phyloP scores from a whole-genome alignment of 768 basidiomycete genomes.

The Collybia sp. region DNA sequence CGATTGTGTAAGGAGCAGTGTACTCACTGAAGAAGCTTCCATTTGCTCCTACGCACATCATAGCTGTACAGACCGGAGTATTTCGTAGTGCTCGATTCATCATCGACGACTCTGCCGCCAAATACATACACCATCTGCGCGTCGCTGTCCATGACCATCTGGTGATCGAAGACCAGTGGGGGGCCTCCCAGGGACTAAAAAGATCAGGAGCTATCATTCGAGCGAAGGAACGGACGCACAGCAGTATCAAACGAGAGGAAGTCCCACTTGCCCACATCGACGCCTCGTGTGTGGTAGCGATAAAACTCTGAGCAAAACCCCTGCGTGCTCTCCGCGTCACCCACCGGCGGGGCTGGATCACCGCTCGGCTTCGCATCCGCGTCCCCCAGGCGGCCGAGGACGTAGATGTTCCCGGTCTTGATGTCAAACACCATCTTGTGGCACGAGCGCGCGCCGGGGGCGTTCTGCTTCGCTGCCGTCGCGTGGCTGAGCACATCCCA shows the following conservation, averaged over 20 bases:
- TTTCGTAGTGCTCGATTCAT: slow-evolving; percentile 52
- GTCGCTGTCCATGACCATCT: slow-evolving; percentile 73
- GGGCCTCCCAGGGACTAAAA: slow-evolving; percentile 61
- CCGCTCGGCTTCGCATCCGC: slow-evolving; percentile 33
- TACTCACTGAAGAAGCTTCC: slow-evolving; percentile 65
- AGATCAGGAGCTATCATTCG: slow-evolving; percentile 1
- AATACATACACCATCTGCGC: slow-evolving; percentile 70
- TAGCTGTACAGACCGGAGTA: slow-evolving; percentile 77
- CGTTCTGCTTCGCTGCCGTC: slow-evolving; percentile 53
- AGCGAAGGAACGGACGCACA: slow-evolving; percentile 28
- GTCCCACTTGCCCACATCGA: slow-evolving; percentile 67
- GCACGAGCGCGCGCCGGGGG: slow-evolving; percentile 68
- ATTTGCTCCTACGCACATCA: slow-evolving; percentile 57
- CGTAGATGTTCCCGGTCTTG: slow-evolving; percentile 65
- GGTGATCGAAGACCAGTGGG: slow-evolving; percentile 73
- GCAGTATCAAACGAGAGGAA: slow-evolving; percentile 61
- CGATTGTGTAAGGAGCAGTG: background rate
- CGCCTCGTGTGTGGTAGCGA: slow-evolving; percentile 63
- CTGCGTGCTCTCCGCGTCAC: background rate
- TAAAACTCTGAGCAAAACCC: slow-evolving; percentile 67
- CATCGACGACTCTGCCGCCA: slow-evolving; percentile 71
- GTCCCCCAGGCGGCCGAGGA: slow-evolving; percentile 67
- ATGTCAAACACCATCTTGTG: slow-evolving; percentile 81
- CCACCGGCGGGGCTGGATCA: slow-evolving; percentile 4
- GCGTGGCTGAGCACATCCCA: slow-evolving; percentile 59